Evolutionary conservation across 2,329 filamentous ascomycete genomes (phyloP).

Genomic region (Nemania sp.): DNA sequence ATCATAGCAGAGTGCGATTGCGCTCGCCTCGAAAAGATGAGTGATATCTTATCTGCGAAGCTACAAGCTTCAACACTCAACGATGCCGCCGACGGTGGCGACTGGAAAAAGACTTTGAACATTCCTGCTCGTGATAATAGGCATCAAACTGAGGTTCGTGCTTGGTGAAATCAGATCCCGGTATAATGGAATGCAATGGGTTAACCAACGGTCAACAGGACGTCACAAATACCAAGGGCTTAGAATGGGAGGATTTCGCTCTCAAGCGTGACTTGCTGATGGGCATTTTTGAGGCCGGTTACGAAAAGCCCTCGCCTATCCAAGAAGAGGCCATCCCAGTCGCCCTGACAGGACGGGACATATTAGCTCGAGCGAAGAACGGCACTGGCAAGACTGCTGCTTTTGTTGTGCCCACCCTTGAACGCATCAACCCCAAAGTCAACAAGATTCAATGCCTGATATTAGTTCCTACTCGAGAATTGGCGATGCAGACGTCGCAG

Average conservation of each 20-base stretch:
- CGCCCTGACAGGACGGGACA: slow-evolving; percentile 90
- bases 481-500: slow-evolving; percentile 97
- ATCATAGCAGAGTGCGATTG: slow-evolving; percentile 45
- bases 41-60: slow-evolving; percentile 40
- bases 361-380: slow-evolving; percentile 96
- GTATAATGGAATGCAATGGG: background rate
- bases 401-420: slow-evolving; percentile 92
- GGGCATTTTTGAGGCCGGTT: slow-evolving; percentile 99
- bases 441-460: slow-evolving; percentile 96
- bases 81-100: slow-evolving; percentile 57
- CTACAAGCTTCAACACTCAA: slow-evolving; percentile 48
- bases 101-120: slow-evolving; percentile 77
- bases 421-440: slow-evolving; percentile 95
- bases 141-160: slow-evolving; percentile 75
- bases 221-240: slow-evolving; percentile 95
- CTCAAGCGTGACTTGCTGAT: slow-evolving; percentile 95
- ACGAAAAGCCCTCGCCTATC: slow-evolving; percentile 97
- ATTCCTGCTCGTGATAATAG: slow-evolving; percentile 74
- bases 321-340: slow-evolving; percentile 99
- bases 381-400: slow-evolving; percentile 98
- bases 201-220: slow-evolving; percentile 61
- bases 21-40: slow-evolving; percentile 31
- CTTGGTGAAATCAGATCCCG: background rate
- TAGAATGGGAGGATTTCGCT: slow-evolving; percentile 97
- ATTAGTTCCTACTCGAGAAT: slow-evolving; percentile 92